phyloP scores from a whole-genome alignment of 2,329 filamentous ascomycete species.

The Paecilomyces dactylethromorphus region DNA sequence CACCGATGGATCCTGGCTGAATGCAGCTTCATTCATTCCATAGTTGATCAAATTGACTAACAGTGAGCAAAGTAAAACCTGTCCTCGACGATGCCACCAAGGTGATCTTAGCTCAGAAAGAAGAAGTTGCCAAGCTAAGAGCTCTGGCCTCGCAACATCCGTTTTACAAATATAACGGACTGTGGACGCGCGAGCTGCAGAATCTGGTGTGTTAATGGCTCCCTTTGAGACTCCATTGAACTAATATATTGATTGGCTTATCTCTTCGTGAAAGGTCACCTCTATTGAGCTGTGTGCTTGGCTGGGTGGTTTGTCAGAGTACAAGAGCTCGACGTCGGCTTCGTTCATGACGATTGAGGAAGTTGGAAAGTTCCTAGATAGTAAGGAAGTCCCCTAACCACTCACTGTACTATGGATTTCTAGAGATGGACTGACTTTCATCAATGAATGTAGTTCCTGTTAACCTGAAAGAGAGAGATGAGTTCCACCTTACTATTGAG shows the following conservation, averaged over 20 bases:
- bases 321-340: constrained; percentile 50
- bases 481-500: constrained; percentile 93
- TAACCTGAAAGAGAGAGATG: constrained; percentile 81
- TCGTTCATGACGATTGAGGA: constrained; percentile 82
- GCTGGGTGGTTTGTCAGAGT: constrained; percentile 66
- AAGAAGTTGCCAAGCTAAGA: constrained; percentile 64
- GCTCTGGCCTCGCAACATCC: constrained; percentile 74
- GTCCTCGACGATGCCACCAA: constrained; percentile 64
- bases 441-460: constrained; percentile 61
- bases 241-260: neutral
- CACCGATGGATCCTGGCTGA: neutral
- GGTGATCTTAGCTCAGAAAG: constrained; percentile 65
- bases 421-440: neutral
- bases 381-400: constrained; percentile 40
- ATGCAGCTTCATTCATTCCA: neutral
- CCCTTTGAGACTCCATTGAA: neutral
- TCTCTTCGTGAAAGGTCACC: constrained; percentile 39
- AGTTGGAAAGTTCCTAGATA: constrained; percentile 68
- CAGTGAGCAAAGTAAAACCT: constrained; percentile 49
- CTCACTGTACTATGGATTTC: neutral
- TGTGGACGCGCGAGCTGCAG: constrained; percentile 81
- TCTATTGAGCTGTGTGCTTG: constrained; percentile 61
- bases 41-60: constrained; percentile 1
- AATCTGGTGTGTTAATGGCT: constrained; percentile 54
- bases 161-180: constrained; percentile 95